Percentiles rank a stretch among this genome's conserved stretches.
Evolutionary conservation across 139 green algal species (phyloP).

Genomic region (Pleodorina starrii): DNA sequence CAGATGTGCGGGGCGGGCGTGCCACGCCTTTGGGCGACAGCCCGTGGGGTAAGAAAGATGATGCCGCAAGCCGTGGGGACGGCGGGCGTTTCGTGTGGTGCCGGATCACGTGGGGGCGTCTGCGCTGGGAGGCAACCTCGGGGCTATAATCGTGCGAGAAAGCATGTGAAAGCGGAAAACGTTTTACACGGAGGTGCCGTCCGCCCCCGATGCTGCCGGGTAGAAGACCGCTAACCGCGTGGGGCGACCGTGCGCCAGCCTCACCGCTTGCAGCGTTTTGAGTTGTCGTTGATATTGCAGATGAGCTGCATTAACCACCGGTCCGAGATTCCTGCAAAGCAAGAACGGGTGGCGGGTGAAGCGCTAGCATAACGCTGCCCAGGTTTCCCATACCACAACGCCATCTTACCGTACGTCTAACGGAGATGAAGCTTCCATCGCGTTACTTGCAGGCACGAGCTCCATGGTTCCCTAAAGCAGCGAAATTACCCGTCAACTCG

Average conservation of each 20-base stretch:
- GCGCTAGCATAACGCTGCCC: neutral
- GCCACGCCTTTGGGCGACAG: too few species aligned
- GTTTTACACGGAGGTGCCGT: too few species aligned
- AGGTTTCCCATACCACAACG: too few species aligned
- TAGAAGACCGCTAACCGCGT: neutral
- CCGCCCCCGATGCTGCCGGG: too few species aligned
- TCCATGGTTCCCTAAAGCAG: slow-evolving; percentile 22
- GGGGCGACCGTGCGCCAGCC: neutral
- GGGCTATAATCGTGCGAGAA: too few species aligned
- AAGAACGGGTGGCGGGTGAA: neutral
- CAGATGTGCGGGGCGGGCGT: too few species aligned
- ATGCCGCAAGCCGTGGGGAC: too few species aligned
- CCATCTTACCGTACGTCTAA: slow-evolving; percentile 1
- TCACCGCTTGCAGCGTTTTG: slow-evolving; percentile 20
- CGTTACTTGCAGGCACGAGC: neutral
- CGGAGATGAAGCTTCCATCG: neutral
- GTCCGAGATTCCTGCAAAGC: neutral
- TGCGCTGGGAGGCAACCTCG: too few species aligned
- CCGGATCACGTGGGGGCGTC: too few species aligned
- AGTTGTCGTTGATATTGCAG: slow-evolving; percentile 36
- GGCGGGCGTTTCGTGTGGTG: too few species aligned
- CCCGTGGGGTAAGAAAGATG: too few species aligned
- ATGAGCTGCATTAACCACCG: slow-evolving; percentile 14
- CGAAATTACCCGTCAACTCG: neutral
- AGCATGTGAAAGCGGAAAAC: too few species aligned